Base-by-base conservation (phyloP, 2,329 filamentous ascomycete genomes). In the Curvularia spicifera region DNA sequence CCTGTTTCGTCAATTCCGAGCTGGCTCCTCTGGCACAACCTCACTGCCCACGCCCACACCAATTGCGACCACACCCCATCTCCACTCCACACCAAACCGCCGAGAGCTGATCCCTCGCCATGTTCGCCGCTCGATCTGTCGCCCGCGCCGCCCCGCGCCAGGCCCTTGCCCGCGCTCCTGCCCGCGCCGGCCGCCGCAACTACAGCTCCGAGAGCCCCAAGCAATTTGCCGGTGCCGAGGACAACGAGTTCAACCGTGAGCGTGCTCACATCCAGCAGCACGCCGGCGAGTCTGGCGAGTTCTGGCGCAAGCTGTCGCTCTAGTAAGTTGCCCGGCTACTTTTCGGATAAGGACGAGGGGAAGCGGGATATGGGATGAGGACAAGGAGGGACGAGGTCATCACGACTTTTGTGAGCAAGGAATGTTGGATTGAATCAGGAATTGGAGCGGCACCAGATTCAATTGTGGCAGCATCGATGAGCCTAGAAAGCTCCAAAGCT, bases 201-300 rank as follows among this genome's bases (percentile, higher is more conserved):
- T 84, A 91, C 73, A 89, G 88, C 76, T 88, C 85, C 82, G 83
- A 84, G 71, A 78, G 81, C 64, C 74, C 78, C 66, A 82, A 83
- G 71, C 80, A 79, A 71, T 83, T 91, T 71, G 73, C 78, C 46
- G 87, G 89, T 72, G 77, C 84, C 57, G 83, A 84, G 78, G 91
- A 97, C 83, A 98, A 96, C 82, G 87, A 88, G 75, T 99, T 98
- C 86, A 89, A 96, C 84, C 89, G 90, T 74, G 95, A 99, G 86
- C 88, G 95, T 78, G 84, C 88, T 78, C 91, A 90, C 73, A 91
- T 97, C 77, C 93, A 96, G 85, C 88, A 92, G 72, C 95, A 99
- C 80, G 95, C 95, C 74, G 87, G 84, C 69, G 85, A 85, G 75
- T 95, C 91, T 69, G 90, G 89, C 80, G 94, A 92, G 74, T 87